Base-by-base conservation (phyloP, 1,284 basidiomycete species). In the Laetiporus sulphureus region DNA sequence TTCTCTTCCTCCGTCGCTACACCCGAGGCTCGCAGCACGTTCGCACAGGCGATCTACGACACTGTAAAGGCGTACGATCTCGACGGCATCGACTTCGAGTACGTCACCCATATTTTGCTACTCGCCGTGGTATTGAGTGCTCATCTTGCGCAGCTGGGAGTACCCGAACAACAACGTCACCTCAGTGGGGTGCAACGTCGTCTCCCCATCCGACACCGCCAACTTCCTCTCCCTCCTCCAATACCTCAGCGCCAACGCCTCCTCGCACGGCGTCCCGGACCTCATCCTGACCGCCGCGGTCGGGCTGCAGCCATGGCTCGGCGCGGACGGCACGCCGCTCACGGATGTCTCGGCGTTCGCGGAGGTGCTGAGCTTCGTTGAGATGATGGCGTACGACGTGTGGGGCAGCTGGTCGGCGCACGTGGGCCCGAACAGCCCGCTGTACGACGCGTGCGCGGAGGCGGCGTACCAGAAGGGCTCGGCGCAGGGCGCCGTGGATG, bases 21-120 rank as follows among this genome's bases (percentile, higher is more conserved):
- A 12, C 55, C 71, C 0, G 49, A 63, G 19, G 82, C 79, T 56
- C 75, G 89, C 29, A 73, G 73, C 13, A 71, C 71, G 0, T 88
- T 95, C 49, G 80, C 81, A 35, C 67, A 72, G 32, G 75, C 85
- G 29, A 71, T 92, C 39, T 64, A 74, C 30, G 59, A 63, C 21
- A 65, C 90, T 25, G 83, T 83, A 30, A 55, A 68, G 22, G 56
- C 72, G 48, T 91, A 90, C 61, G 59, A 75, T 22, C 67, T 95
- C 3, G 82, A 91, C 57, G 91, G 90, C 11, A 72, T 95, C 44
- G 91, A 95, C 59, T 83, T 94, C 50, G 91, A 94, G 82, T 84
- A 55, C 45, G 81, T 66, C 8, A 21, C 38, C 32, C 34, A 32
- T 39, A 18, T 16, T 27, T 4, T 11, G 25, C 27, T 21, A n/a